Base-by-base conservation (phyloP, 176 grass and related monocot genomes). In the Zizania latifolia region DNA sequence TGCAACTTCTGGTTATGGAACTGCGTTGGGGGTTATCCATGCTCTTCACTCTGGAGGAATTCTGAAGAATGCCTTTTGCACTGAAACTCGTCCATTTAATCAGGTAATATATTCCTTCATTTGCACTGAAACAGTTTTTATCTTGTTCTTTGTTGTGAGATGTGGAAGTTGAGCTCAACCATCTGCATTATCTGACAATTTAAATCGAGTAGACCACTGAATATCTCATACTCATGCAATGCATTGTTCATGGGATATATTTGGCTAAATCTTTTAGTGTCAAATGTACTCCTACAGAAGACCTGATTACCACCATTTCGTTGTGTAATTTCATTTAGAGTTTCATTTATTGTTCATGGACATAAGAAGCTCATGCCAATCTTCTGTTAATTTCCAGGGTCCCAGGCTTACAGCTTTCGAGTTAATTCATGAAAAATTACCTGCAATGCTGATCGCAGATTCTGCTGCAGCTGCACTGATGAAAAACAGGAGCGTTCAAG, bases 1-100 rank as follows among this genome's bases (percentile, higher is more conserved):
- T 45, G 94, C 94, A 48, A 98, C 94, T 79, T 91, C 94, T 88
- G 94, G 94, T 51, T 98, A 94, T 74, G 94, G 94, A 81, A 94
- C 94, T 83, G 94, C 94, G 23, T 84, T 98, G 32, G 91, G 94
- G 32, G 84, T 94, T 41, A 89, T 98, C 81, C 94, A 91, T 19
- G 66, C 94, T 80, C 86, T 98, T 65, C 88, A 94, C 76, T 71
- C 75, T 46, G 63, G 51, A 76, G 91, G 89, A 60, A 59, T 77
- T 78, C 69, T 98, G 70, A 82, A 94, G 28, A 86, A 85, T 76
- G 89, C 94, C 22, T 98, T 89, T 67, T 98, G 94, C 86, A 98
- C 94, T 19, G 91, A 98, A 91, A 94, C 94, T 55, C 86, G 94
- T 2, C 94, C 94, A 70, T 98, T 98, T 84, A 98, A 98, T 72